Base-by-base conservation (phyloP, 192 early-diverging fungal genomes). In the Coemansia sp. region DNA sequence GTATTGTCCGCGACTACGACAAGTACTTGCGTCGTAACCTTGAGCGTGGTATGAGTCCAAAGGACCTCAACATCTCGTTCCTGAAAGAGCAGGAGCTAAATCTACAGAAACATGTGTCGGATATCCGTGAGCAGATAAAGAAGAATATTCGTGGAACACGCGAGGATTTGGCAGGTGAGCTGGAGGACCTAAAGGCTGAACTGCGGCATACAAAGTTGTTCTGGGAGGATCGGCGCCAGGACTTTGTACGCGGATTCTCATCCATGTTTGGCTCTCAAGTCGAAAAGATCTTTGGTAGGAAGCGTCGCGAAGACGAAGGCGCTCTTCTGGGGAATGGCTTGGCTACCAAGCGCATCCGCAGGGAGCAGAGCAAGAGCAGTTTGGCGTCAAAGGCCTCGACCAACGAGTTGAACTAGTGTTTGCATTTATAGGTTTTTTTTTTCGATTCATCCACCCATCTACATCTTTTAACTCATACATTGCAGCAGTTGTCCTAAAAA, bases 1-100 rank as follows among this genome's bases (percentile, higher is more conserved):
- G 92, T 12, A 93, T 93, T 65, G 88, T 93, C 18, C 84, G 87
- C 53, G 90, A 93, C 65, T 93, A 93, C 69, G 92, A 93, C 78
- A 80, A 87, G 65, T 93, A 92, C 66, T 73, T 93, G 56, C 81
- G 89, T 63, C 84, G 92, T 51, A 93, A 93, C 72, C 78, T 93
- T n/a, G 90, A 92, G 73, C 84, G 92, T 51, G 92, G 92, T 1
- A 86, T 93, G 31, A 87, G 83, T 41, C 85, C 89, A 49, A 92
- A 89, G 72, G 92, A 93, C 16, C 82, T 93, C 26, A 90, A 90
- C 64, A 88, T 93, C 60, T 86, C 86, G 5, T 93, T 91, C 66
- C 76, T 93, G 57, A 91, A 90, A 79, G 88, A 89, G 64, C 86
- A 90, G 81, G 88, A 91, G 61, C 78, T 91, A 32, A 85, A 88